Percentiles rank a stretch among this genome's conserved stretches.
Evolutionary conservation across 164 flowering plant species (phyloP).

Genomic region (Chimonanthus salicifolius): DNA sequence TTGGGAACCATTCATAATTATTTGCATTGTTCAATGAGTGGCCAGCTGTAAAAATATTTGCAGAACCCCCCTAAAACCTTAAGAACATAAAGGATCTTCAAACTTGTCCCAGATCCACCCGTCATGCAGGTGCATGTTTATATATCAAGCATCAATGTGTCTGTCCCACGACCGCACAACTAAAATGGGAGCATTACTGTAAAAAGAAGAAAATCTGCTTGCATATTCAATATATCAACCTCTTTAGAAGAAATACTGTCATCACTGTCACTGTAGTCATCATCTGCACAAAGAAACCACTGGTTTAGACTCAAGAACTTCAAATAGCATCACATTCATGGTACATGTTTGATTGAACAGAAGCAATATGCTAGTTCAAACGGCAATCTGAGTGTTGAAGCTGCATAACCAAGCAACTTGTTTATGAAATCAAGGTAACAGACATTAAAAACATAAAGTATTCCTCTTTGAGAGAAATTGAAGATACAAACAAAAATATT

Average conservation of each 20-base stretch:
- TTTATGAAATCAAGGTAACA: background rate
- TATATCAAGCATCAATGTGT: background rate
- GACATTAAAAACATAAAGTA: background rate
- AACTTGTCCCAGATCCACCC: background rate
- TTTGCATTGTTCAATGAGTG: no score
- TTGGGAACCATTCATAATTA: no score
- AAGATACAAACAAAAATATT: background rate
- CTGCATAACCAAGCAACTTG: background rate
- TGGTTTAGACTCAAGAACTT: background rate
- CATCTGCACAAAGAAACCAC: conserved; percentile 2
- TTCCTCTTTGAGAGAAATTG: background rate
- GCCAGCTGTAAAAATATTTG: no score
- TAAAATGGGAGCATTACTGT: background rate
- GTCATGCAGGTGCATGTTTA: background rate
- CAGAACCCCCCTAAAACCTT: background rate
- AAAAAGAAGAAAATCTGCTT: background rate
- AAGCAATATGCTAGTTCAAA: background rate
- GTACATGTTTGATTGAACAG: background rate
- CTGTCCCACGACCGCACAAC: background rate
- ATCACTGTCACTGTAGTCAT: conserved; percentile 2
- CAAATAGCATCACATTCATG: background rate
- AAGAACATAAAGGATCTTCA: no score
- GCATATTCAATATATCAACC: conserved; percentile 10
- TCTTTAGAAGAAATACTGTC: conserved; percentile 11
- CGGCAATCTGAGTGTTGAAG: background rate